A percentile compares a stretch with the other conserved stretches of the same genome.
These are phyloP conservation scores for Cladosporium colombiae DNA, from an alignment of 2,329 filamentous ascomycete species.

Conservation along the genomic window DNA sequence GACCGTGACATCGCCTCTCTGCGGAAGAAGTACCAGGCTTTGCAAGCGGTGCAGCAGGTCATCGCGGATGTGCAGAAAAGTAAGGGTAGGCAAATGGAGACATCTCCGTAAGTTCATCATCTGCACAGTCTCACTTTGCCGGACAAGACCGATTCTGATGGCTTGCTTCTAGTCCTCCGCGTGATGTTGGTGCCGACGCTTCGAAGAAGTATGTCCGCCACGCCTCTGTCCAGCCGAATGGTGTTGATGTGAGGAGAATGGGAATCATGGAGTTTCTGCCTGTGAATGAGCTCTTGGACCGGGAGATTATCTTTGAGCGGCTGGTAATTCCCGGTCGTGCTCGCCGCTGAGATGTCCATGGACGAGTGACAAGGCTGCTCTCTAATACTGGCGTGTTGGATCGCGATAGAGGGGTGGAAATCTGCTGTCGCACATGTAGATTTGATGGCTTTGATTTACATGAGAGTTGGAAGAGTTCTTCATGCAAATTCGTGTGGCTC, in stretches of 20 bases:
- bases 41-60: background rate
- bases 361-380: background rate
- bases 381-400: background rate
- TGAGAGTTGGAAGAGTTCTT: background rate
- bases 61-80: background rate
- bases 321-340: background rate
- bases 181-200: background rate
- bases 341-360: background rate
- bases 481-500: background rate
- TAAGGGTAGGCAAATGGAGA: background rate
- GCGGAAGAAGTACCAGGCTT: background rate
- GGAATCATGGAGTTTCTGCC: background rate
- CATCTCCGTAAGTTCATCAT: background rate
- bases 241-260: background rate
- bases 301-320: background rate
- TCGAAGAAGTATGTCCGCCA: background rate
- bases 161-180: background rate
- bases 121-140: background rate
- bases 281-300: background rate
- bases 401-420: background rate
- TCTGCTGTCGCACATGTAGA: background rate
- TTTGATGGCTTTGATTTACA: background rate
- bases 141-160: background rate
- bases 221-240: background rate
- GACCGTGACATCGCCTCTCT: background rate